Percentiles rank a stretch among this genome's conserved stretches.
These are phyloP conservation scores for Trichosporon asahii DNA, from an alignment of 1,284 basidiomycete species.

Conservation along the genomic window DNA sequence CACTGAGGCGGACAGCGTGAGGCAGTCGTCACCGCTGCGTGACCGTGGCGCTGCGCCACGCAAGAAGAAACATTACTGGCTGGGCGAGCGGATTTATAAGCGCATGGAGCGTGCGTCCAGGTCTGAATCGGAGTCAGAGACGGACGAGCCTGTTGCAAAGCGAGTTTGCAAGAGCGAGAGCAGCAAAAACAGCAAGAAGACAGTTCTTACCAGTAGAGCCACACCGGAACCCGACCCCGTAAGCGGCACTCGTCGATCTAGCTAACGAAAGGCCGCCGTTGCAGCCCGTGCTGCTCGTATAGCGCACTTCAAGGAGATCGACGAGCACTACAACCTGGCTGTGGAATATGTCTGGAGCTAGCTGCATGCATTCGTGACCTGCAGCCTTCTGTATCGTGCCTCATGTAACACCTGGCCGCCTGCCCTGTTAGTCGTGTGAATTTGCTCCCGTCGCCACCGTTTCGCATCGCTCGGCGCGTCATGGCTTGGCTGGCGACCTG, in stretches of 20 bases:
- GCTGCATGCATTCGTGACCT: not conserved
- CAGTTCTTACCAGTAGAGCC: not conserved
- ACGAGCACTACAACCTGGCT: constrained; percentile 12
- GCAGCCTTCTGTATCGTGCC: not conserved
- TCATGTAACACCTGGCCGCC: not conserved
- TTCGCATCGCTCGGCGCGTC: not conserved
- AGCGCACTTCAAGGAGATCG: constrained; percentile 20
- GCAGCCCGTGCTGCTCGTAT: constrained; percentile 15
- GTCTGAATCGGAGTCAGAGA: not conserved
- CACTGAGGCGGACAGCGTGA: not conserved
- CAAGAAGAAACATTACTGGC: not conserved
- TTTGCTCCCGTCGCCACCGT: constrained; percentile 6
- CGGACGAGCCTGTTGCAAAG: no score
- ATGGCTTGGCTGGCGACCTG: not conserved
- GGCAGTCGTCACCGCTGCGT: not conserved
- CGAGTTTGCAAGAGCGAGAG: not conserved
- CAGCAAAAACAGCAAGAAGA: not conserved
- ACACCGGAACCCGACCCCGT: not conserved
- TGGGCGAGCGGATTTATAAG: not conserved
- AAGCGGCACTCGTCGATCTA: not conserved
- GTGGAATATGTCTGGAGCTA: constrained; percentile 16
- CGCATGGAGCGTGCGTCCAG: not conserved
- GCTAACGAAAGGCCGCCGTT: not conserved
- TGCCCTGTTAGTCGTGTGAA: not conserved
- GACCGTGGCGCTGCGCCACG: not conserved